These are phyloP conservation scores for Dictyostelium brefeldianum DNA, from an alignment of 78 protist genomes.

Conservation along the genomic window DNA sequence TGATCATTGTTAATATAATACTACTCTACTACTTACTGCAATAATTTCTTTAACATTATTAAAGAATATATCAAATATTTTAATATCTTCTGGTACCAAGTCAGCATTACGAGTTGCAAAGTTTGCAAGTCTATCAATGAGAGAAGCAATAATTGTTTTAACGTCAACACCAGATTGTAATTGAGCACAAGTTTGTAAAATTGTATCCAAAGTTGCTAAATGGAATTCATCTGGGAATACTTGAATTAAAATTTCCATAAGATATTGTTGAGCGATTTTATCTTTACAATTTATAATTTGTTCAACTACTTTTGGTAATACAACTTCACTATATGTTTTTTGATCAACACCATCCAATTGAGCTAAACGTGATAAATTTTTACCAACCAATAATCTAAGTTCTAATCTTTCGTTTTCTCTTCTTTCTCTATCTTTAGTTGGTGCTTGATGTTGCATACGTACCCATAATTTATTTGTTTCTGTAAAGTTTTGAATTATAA, in stretches of 20 bases:
- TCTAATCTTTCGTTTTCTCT: constrained; percentile 95
- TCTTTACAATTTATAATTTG: constrained; percentile 95
- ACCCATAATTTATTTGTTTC: constrained; percentile 99
- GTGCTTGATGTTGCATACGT: constrained; percentile 97
- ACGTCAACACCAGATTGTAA: constrained; percentile 93
- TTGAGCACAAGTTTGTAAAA: constrained; percentile 86
- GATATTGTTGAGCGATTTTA: constrained; percentile 98
- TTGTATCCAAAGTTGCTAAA: constrained; percentile 88
- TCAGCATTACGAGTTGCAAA: constrained; percentile 68
- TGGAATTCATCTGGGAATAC: constrained; percentile 99
- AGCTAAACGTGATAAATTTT: constrained; percentile 93
- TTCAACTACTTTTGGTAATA: constrained; percentile 90
- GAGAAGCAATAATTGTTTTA: constrained; percentile 86
- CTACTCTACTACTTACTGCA: no score
- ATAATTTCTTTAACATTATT: constrained; percentile 68
- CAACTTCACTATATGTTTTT: constrained; percentile 39
- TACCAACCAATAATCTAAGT: constrained; percentile 95
- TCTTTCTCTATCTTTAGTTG: constrained; percentile 87
- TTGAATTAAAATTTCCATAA: constrained; percentile 96
- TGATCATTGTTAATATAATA: background rate
- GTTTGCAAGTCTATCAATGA: constrained; percentile 93
- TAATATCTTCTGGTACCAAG: constrained; percentile 73
- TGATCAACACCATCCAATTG: constrained; percentile 93
- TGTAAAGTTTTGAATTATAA: constrained; percentile 94
- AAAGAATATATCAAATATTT: constrained; percentile 89